phyloP scores from a whole-genome alignment of 2,329 filamentous ascomycete species.

The Fusarium zealandicum region DNA sequence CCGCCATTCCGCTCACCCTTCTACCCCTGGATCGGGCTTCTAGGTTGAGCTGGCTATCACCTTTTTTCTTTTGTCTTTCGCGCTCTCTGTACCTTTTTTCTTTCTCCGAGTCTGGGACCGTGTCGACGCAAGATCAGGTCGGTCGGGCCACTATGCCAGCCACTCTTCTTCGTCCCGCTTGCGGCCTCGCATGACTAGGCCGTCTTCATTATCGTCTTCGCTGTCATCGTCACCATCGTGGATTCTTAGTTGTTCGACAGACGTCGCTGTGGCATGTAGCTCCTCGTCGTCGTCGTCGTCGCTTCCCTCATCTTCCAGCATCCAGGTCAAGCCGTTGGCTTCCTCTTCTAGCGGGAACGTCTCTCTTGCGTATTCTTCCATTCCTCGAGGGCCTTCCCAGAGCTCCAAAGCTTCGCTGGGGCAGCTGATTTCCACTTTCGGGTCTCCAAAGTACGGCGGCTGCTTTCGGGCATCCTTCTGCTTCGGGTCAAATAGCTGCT shows the following conservation, averaged over 20 bases:
- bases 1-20: slow-evolving; percentile 30
- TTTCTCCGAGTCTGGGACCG: slow-evolving; percentile 15
- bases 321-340: slow-evolving; percentile 93
- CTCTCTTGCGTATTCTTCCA: slow-evolving; percentile 94
- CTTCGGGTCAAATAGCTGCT: slow-evolving; percentile 63
- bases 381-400: slow-evolving; percentile 89
- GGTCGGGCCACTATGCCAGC: slow-evolving; percentile 54
- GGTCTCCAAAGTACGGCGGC: slow-evolving; percentile 69
- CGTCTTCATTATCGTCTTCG: slow-evolving; percentile 65
- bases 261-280: slow-evolving; percentile 45
- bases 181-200: slow-evolving; percentile 63
- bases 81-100: slow-evolving; percentile 18
- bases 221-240: slow-evolving; percentile 53
- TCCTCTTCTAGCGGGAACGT: slow-evolving; percentile 95
- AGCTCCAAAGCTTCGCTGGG: slow-evolving; percentile 79
- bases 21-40: slow-evolving; percentile 20
- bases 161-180: slow-evolving; percentile 67
- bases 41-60: slow-evolving; percentile 12
- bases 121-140: neutral
- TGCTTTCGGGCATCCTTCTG: slow-evolving; percentile 62
- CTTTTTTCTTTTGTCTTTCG: slow-evolving; percentile 25
- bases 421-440: slow-evolving; percentile 65
- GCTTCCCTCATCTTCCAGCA: slow-evolving; percentile 66
- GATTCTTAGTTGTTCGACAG: slow-evolving; percentile 51
- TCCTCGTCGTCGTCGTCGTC: slow-evolving; percentile 50